Conservation (phyloP, 2,329 filamentous ascomycete species). For the Stagonosporopsis rhizophila region DNA sequence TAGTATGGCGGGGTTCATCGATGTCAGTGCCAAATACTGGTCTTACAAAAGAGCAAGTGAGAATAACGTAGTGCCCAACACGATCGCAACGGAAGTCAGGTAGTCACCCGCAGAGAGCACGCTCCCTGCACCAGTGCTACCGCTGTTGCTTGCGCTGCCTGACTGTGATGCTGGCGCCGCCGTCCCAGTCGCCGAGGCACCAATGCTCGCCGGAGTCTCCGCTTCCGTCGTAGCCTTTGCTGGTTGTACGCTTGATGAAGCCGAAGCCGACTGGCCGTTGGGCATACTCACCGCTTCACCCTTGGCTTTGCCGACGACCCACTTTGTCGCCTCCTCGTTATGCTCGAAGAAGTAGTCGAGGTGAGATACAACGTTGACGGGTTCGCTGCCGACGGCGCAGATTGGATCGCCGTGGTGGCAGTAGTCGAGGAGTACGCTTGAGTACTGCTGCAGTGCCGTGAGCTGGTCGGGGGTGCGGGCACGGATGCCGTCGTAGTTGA, state of each 20-base stretch:
- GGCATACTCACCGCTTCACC: constrained; percentile 20
- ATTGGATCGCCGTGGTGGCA: constrained; percentile 69
- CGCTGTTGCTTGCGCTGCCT: constrained; percentile 3
- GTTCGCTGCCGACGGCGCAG: constrained; percentile 62
- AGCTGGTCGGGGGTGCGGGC: constrained; percentile 31
- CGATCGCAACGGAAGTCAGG: neutral
- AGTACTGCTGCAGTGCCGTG: constrained; percentile 24
- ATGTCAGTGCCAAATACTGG: neutral
- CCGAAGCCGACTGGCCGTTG: constrained; percentile 13
- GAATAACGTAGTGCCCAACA: constrained; percentile 9
- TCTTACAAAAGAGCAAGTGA: constrained; percentile 4
- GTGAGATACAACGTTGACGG: constrained; percentile 63
- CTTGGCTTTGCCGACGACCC: constrained; percentile 28
- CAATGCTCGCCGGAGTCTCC: constrained; percentile 6
- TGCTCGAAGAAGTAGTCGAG: constrained; percentile 61
- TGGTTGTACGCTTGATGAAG: constrained; percentile 5
- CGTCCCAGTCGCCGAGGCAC: constrained; percentile 16
- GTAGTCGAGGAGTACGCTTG: constrained; percentile 64
- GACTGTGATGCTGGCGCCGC: constrained; percentile 19
- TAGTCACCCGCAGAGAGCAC: neutral
- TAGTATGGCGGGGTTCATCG: neutral
- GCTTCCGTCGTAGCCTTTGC: constrained; percentile 8
- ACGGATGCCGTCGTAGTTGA: constrained; percentile 30
- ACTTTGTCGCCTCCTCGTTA: constrained; percentile 32
- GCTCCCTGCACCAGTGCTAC: constrained; percentile 11